These are phyloP conservation scores for Naganishia onofrii DNA, from an alignment of 768 basidiomycete genomes.

Conservation along the genomic window DNA sequence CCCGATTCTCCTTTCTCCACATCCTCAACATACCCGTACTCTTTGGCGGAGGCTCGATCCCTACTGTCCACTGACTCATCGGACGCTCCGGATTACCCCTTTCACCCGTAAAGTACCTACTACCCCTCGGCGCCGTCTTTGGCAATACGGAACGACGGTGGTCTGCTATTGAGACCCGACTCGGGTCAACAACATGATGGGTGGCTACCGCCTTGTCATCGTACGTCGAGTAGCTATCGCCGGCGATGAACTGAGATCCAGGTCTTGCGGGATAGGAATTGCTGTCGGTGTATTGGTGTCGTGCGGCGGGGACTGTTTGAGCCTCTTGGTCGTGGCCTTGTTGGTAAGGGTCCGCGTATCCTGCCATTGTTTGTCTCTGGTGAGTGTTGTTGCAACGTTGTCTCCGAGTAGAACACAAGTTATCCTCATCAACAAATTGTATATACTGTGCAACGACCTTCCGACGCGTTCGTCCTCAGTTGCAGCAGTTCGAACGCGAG, in stretches of 20 bases:
- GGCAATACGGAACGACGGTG: slow-evolving; percentile 1
- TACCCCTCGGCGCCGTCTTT: slow-evolving; percentile 20
- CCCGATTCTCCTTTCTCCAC: slow-evolving; percentile 52
- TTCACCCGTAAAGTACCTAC: slow-evolving; percentile 21
- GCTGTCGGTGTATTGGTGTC: slow-evolving; percentile 16
- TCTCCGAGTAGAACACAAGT: too few relatives aligned
- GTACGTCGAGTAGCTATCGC: slow-evolving; percentile 14
- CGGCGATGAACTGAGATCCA: not conserved
- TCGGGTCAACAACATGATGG: not conserved
- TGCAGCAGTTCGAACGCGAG: too few relatives aligned
- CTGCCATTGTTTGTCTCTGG: not conserved
- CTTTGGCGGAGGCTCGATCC: slow-evolving; percentile 35
- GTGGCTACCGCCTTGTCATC: not conserved
- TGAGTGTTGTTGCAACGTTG: not conserved
- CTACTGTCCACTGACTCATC: slow-evolving; percentile 30
- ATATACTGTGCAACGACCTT: too few relatives aligned
- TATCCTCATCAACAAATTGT: too few relatives aligned
- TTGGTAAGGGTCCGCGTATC: slow-evolving; percentile 18
- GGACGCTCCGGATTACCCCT: slow-evolving; percentile 22
- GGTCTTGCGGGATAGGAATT: slow-evolving; percentile 11
- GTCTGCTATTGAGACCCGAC: not conserved
- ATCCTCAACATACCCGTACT: slow-evolving; percentile 51
- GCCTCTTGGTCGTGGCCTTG: not conserved
- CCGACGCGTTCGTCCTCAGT: too few relatives aligned
- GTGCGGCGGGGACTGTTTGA: not conserved